Evolutionary conservation across 2,329 filamentous ascomycete species (phyloP).

Genomic region (Arachnopeziza araneosa): DNA sequence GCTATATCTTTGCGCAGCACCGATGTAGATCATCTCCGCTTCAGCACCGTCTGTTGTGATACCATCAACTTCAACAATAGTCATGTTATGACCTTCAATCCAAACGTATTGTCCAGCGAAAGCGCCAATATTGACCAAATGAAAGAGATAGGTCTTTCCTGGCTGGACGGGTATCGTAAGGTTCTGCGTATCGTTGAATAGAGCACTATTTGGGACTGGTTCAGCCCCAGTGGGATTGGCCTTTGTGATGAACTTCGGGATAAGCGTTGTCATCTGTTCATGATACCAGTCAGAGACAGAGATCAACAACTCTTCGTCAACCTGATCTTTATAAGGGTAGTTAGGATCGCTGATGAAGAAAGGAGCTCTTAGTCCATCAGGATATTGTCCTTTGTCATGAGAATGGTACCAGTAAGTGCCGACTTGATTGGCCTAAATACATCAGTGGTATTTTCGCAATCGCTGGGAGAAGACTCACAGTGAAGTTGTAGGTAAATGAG

Average conservation of each 20-base stretch:
- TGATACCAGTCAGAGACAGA: slow-evolving; percentile 59
- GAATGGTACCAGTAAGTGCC: slow-evolving; percentile 77
- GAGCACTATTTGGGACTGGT: slow-evolving; percentile 59
- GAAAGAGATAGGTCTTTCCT: slow-evolving; percentile 66
- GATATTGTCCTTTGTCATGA: slow-evolving; percentile 49
- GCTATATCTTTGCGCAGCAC: slow-evolving; percentile 61
- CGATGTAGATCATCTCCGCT: slow-evolving; percentile 59
- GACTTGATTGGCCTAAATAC: slow-evolving; percentile 47
- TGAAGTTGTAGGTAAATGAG: slow-evolving; percentile 67
- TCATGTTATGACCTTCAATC: slow-evolving; percentile 63
- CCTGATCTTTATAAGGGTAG: slow-evolving; percentile 41
- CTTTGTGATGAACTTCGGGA: slow-evolving; percentile 38
- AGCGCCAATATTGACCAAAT: slow-evolving; percentile 67
- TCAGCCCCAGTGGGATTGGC: slow-evolving; percentile 47
- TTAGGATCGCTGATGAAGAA: slow-evolving; percentile 50
- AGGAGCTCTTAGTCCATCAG: slow-evolving; percentile 51
- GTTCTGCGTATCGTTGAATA: slow-evolving; percentile 67
- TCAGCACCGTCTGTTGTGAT: slow-evolving; percentile 56
- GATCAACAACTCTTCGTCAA: slow-evolving; percentile 50
- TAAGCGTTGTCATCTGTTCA: slow-evolving; percentile 43
- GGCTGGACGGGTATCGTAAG: slow-evolving; percentile 55
- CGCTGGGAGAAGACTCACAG: slow-evolving; percentile 32
- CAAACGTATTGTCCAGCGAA: slow-evolving; percentile 63
- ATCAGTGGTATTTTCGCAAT: slow-evolving; percentile 27
- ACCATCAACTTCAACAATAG: slow-evolving; percentile 68